A percentile compares a stretch with the other conserved stretches of the same genome.
These are phyloP conservation scores for Oryza coarctata DNA, from an alignment of 176 grass and related monocot species.

Conservation along the genomic window DNA sequence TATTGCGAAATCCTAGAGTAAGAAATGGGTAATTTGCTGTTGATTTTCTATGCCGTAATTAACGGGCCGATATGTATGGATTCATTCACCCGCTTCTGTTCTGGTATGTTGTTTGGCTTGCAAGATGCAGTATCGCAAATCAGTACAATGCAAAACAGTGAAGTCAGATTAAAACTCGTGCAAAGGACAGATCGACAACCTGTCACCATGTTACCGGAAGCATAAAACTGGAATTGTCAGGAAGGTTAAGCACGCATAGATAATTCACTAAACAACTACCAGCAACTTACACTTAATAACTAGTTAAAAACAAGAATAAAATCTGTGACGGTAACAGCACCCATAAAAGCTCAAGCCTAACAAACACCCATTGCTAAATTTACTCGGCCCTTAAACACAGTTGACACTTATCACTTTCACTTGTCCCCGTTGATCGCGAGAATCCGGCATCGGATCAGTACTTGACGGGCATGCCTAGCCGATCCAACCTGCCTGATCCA, in stretches of 20 bases:
- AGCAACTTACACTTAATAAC: constrained; percentile 42
- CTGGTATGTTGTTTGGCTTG: background rate
- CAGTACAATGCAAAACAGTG: background rate
- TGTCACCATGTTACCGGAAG: background rate
- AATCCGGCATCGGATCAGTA: constrained; percentile 20
- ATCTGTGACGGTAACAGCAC: constrained; percentile 28
- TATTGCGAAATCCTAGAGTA: background rate
- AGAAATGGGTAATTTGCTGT: background rate
- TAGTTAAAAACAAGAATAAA: constrained; percentile 33
- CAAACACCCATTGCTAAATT: constrained; percentile 6
- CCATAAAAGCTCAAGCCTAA: constrained; percentile 4
- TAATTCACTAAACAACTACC: constrained; percentile 22
- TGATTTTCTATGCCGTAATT: background rate
- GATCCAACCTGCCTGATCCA: constrained; percentile 69
- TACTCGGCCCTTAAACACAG: background rate
- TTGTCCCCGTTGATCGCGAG: background rate
- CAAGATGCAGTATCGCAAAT: no score
- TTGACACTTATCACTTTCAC: background rate
- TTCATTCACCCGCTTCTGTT: no score
- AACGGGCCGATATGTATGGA: background rate
- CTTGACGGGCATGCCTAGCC: constrained; percentile 71
- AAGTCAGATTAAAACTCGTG: background rate
- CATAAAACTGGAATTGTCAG: background rate
- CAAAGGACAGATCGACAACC: background rate
- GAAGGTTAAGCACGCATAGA: constrained; percentile 22